Evolutionary conservation across 106 monocot genomes (phyloP), one percentile per base, ranked within the genome.

Genomic region (Platanthera guangdongensis): DNA sequence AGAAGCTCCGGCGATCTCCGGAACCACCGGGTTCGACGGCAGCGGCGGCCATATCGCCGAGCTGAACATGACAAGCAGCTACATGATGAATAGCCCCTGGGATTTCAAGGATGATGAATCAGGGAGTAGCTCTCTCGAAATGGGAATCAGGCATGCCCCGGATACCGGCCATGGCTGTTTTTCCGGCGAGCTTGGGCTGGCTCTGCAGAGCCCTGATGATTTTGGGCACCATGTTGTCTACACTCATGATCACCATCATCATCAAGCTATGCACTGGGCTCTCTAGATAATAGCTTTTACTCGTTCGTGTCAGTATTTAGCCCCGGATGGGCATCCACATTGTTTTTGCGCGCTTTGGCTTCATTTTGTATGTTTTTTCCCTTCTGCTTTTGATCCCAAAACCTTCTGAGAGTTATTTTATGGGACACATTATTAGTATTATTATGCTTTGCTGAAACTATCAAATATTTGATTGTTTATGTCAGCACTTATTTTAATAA

Each of bases 151-250:
- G 10, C 81, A 74, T 39, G 62, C 68, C 0, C 7, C 21, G 3
- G 81, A 74, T 28, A 57, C 76, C 21, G 73, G 68, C 7, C 69
- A 73, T 49, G 75, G 78, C 47, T 88, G 82, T 9, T 95, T 88
- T 76, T 92, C 88, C 0, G 82, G 95, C 22, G 92, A 95, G 84
- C 95, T 95, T 13, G 95, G 90, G 87, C 74, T 95, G 45, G 95
- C 95, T 78, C 83, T 92, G 65, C 92, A 92, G 8, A 64, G 76
- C 76, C 51, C 19, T 11, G 50, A 72, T 72, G 72, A 51, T 8
- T 9, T 72, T 25, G 51, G 51, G 2, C 51, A 32, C 39, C 39
- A 21, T 46, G 45, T 22, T 21, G 72, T 51, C 10, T 72, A 22
- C 51, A 51, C 25, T 22, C 16, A 72, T 12, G 45, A 72, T 72